These are phyloP conservation scores for Vitis hybrid DNA, from an alignment of 177 flowering plant species.

Conservation along the genomic window DNA sequence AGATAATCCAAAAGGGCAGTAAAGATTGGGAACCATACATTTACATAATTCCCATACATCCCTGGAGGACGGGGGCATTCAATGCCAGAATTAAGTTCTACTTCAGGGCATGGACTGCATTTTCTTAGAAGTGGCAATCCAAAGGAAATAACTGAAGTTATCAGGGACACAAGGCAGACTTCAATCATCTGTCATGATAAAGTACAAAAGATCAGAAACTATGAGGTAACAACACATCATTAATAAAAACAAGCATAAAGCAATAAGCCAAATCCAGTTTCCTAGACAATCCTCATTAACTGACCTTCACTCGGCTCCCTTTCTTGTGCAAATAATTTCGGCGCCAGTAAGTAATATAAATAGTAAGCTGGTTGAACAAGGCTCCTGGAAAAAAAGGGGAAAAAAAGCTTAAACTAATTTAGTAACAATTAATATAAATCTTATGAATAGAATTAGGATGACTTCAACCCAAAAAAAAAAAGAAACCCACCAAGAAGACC, in stretches of 20 bases:
- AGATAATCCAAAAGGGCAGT: neutral
- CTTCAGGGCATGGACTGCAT: constrained; percentile 90
- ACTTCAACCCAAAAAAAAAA: neutral
- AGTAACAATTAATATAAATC: neutral
- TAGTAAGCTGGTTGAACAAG: constrained; percentile 90
- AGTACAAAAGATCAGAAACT: neutral
- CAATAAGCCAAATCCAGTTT: neutral
- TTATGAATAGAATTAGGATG: neutral
- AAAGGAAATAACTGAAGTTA: constrained; percentile 86
- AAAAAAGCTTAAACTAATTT: neutral
- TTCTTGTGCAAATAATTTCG: constrained; percentile 86
- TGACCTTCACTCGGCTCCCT: constrained; percentile 84
- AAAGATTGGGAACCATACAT: constrained; percentile 49
- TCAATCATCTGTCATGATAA: constrained; percentile 66
- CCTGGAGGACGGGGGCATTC: constrained; percentile 96
- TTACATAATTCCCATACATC: constrained; percentile 96
- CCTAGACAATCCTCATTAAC: constrained; percentile 5
- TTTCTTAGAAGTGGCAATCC: constrained; percentile 88
- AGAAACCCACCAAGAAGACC: constrained; percentile 82
- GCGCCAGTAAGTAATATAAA: constrained; percentile 80
- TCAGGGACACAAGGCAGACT: constrained; percentile 77
- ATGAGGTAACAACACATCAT: neutral
- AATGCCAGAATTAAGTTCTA: constrained; percentile 58
- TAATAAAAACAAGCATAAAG: no score
- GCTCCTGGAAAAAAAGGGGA: constrained; percentile 60